A percentile compares a stretch with the other conserved stretches of the same genome.
Evolutionary conservation across 495 filamentous ascomycete genomes (phyloP).

Genomic region (Xylaria bambusicola): DNA sequence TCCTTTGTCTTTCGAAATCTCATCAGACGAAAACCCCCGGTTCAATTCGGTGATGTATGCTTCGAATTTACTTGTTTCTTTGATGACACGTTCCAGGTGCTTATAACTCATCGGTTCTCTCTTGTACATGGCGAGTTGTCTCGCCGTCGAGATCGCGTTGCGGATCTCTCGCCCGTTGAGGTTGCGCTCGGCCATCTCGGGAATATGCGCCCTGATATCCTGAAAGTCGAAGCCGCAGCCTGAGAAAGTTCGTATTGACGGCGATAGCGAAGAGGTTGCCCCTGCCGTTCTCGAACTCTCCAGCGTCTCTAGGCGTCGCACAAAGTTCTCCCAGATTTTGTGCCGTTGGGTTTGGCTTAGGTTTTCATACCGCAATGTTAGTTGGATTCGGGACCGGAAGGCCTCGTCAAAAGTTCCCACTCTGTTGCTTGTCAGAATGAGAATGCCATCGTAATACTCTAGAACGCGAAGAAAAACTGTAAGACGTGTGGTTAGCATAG

Average conservation of each 20-base stretch:
- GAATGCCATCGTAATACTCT: constrained; percentile 55
- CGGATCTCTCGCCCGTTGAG: constrained; percentile 39
- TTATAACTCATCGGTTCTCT: constrained; percentile 23
- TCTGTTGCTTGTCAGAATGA: constrained; percentile 34
- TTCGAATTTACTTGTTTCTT: too few relatives aligned
- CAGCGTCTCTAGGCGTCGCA: constrained; percentile 20
- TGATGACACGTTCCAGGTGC: too few relatives aligned
- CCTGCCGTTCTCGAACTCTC: constrained; percentile 12
- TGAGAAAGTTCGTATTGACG: not conserved
- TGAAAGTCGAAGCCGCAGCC: constrained; percentile 28
- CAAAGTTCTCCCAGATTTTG: constrained; percentile 44
- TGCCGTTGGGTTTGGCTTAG: constrained; percentile 29
- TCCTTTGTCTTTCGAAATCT: too few relatives aligned
- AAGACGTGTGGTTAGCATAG: not conserved
- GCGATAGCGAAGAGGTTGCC: too few relatives aligned
- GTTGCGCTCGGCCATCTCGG: constrained; percentile 15
- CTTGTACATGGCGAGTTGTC: constrained; percentile 28
- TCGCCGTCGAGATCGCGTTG: constrained; percentile 14
- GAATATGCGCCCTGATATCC: constrained; percentile 20
- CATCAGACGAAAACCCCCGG: not conserved
- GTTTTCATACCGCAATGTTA: constrained; percentile 42
- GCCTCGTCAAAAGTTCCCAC: constrained; percentile 33
- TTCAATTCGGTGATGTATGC: too few relatives aligned
- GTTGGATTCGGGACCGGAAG: constrained; percentile 45
- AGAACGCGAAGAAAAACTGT: constrained; percentile 50